Conservation (phyloP, 1,284 basidiomycete genomes). For the Fereydounia khargensis region DNA sequence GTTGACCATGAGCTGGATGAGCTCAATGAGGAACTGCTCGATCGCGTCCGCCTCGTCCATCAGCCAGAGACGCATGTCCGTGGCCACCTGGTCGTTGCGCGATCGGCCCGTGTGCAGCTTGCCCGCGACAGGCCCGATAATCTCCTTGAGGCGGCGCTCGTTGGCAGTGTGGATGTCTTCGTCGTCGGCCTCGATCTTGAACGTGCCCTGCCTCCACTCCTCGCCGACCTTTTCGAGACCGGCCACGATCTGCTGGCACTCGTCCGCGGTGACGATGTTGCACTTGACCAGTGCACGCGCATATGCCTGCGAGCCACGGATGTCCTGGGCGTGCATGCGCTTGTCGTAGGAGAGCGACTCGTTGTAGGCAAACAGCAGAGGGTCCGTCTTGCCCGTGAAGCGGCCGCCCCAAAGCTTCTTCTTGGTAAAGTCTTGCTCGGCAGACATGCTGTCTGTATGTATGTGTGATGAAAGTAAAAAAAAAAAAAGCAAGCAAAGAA, state of each 20-base stretch:
- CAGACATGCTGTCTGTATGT: neutral
- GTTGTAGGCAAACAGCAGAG: slow-evolving; percentile 54
- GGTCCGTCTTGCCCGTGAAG: slow-evolving; percentile 54
- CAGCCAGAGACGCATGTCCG: slow-evolving; percentile 95
- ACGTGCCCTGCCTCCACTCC: slow-evolving; percentile 69
- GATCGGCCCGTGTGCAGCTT: slow-evolving; percentile 82
- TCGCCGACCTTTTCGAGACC: slow-evolving; percentile 76
- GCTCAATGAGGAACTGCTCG: slow-evolving; percentile 70
- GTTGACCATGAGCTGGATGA: slow-evolving; percentile 83
- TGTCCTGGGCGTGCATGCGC: slow-evolving; percentile 87
- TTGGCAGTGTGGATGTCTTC: slow-evolving; percentile 99
- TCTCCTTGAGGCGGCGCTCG: slow-evolving; percentile 86
- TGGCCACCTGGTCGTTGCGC: slow-evolving; percentile 96
- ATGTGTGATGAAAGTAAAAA: neutral
- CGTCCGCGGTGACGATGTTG: slow-evolving; percentile 74
- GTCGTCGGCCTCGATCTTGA: slow-evolving; percentile 67
- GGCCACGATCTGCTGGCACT: slow-evolving; percentile 68
- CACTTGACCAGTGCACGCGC: slow-evolving; percentile 78
- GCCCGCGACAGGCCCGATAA: slow-evolving; percentile 69
- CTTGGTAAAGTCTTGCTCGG: slow-evolving; percentile 45
- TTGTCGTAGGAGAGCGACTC: slow-evolving; percentile 85
- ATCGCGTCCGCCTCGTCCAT: slow-evolving; percentile 74
- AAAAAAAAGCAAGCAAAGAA: neutral
- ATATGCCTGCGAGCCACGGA: slow-evolving; percentile 91
- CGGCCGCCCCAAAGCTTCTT: slow-evolving; percentile 56